Percentiles rank a stretch among this genome's conserved stretches.
Evolutionary conservation across 495 filamentous ascomycete genomes (phyloP).

Genomic region (Aspergillus asperescens): DNA sequence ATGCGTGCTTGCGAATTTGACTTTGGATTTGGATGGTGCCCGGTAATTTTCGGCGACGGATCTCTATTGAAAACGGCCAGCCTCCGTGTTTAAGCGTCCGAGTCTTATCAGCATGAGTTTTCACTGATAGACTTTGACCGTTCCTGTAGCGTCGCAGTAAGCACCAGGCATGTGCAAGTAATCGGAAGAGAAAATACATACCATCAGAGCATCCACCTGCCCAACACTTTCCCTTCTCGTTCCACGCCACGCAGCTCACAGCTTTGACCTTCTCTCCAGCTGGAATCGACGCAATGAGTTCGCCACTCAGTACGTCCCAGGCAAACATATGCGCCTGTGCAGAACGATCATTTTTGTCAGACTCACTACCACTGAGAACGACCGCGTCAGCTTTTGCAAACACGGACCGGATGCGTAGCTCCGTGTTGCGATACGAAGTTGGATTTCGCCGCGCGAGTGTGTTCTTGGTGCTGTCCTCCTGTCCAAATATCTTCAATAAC

Average conservation of each 20-base stretch:
- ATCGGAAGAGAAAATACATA: constrained; percentile 22
- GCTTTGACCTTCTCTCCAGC: constrained; percentile 54
- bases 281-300: constrained; percentile 54
- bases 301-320: constrained; percentile 84
- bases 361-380: constrained; percentile 80
- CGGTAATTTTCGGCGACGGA: neutral
- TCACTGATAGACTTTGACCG: constrained; percentile 25
- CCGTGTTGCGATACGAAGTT: constrained; percentile 54
- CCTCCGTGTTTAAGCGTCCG: neutral
- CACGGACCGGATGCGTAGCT: constrained; percentile 65
- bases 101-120: neutral
- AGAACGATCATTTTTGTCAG: constrained; percentile 37
- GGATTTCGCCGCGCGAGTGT: constrained; percentile 1
- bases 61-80: neutral
- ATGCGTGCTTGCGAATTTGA: neutral
- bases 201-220: constrained; percentile 59
- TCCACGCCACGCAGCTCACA: constrained; percentile 67
- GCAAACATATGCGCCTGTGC: constrained; percentile 63
- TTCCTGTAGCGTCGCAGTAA: constrained; percentile 15
- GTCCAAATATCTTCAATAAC: constrained; percentile 66
- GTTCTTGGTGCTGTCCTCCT: constrained; percentile 27
- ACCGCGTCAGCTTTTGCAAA: constrained; percentile 69
- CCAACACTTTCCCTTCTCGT: constrained; percentile 61
- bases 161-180: neutral
- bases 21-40: neutral